These are phyloP conservation scores for Epithemia pelagica DNA, from an alignment of 108 stramenopile genomes.

Conservation along the genomic window DNA sequence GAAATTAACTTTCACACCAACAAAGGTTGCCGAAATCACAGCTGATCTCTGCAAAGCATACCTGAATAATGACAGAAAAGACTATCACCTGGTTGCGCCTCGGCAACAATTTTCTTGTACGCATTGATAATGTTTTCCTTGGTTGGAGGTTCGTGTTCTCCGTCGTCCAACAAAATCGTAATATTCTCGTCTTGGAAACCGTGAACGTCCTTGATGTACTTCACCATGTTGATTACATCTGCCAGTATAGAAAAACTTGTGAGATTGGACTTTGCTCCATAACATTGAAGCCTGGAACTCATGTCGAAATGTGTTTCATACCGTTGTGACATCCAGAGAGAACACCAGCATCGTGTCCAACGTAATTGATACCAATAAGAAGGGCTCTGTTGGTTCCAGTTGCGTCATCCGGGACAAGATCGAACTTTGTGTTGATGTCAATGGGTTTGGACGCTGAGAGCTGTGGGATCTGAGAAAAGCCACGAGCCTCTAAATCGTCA, in stretches of 20 bases:
- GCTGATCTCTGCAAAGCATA: not conserved
- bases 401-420: conserved; percentile 11
- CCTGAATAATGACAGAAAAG: conserved; percentile 65
- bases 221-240: no score
- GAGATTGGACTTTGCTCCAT: no score
- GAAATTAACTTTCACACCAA: no score
- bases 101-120: conserved; percentile 35
- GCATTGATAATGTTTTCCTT: conserved; percentile 51
- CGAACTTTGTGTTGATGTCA: conserved; percentile 21
- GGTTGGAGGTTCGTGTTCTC: conserved; percentile 45
- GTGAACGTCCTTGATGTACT: conserved; percentile 78
- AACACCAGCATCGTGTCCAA: no score
- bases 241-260: no score
- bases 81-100: conserved; percentile 47
- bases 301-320: no score
- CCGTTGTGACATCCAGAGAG: conserved; percentile 77
- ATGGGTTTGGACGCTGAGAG: conserved; percentile 14
- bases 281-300: no score
- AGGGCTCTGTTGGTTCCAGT: conserved; percentile 28
- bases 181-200: conserved; percentile 77
- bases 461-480: conserved; percentile 20
- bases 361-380: conserved; percentile 47
- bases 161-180: conserved; percentile 68
- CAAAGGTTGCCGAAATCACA: not conserved
- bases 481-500: conserved; percentile 2